phyloP scores from a whole-genome alignment of 306 rosid species.

The Sphenostylis stenocarpa region DNA sequence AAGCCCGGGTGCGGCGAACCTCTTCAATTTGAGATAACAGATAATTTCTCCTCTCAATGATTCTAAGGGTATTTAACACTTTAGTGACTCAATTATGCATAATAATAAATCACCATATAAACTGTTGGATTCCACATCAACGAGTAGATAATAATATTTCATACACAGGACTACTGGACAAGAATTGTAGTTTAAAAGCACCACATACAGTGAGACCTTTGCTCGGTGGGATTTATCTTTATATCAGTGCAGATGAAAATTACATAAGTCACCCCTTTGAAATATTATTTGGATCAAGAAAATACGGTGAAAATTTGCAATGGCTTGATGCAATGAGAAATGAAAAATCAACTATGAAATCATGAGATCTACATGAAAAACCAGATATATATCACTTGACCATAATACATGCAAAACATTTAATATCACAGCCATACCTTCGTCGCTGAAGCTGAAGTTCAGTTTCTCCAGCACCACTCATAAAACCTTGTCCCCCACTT shows the following conservation, averaged over 20 bases:
- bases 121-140: background rate
- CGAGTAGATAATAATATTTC: slow-evolving; percentile 15
- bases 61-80: slow-evolving; percentile 48
- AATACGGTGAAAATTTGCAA: slow-evolving; percentile 1
- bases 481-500: slow-evolving; percentile 91
- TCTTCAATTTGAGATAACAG: slow-evolving; percentile 74
- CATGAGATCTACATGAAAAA: slow-evolving; percentile 2
- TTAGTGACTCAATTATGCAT: slow-evolving; percentile 37
- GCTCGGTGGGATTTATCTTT: background rate
- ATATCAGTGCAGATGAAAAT: background rate
- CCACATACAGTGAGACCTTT: background rate
- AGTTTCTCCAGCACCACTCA: slow-evolving; percentile 98
- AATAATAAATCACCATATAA: slow-evolving; percentile 5
- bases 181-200: slow-evolving; percentile 6
- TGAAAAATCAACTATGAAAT: slow-evolving; percentile 12
- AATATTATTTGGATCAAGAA: slow-evolving; percentile 3
- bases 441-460: slow-evolving; percentile 95
- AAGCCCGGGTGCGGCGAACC: slow-evolving; percentile 82
- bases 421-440: slow-evolving; percentile 53
- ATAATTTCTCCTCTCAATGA: slow-evolving; percentile 59
- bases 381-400: slow-evolving; percentile 14
- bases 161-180: background rate
- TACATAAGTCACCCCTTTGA: background rate
- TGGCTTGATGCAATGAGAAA: background rate
- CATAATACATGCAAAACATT: slow-evolving; percentile 29